Base-by-base conservation (phyloP, 495 filamentous ascomycete genomes). In the Penicillium canariense region DNA sequence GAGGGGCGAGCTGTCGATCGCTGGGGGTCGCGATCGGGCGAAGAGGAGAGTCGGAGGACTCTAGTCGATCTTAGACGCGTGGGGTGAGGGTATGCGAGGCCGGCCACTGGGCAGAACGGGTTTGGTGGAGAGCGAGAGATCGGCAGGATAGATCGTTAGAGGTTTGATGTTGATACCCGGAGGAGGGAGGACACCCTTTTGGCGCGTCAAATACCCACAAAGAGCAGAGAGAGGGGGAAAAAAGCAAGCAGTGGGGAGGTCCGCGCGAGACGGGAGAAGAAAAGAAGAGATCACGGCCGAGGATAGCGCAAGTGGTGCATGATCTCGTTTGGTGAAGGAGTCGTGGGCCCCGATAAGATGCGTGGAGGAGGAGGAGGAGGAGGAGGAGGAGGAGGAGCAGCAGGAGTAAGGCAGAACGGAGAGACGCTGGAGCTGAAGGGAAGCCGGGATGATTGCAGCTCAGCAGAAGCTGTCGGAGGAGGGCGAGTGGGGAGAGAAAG, bases 1-100 rank as follows among this genome's bases (percentile, higher is more conserved):
- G 70, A 68, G 69, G 71, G 66, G 67, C 69, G 65, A 67, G 55
- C 30, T 56, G 58, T 56, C 53, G 64, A 67, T 65, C 64, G 64
- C 64, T 39, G 64, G 40, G 46, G 50, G 44, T 65, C 48, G 62
- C 65, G 70, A 74, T 69, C 74, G 69, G 60, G 50, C n/a, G n/a
- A n/a, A 60, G 35, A 28, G 25, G 46, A 62, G 60, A 66, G 66
- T 69, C 62, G 54, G 27, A 25, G 5, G 46, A 55, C 48, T 45
- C 42, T 49, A 40, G 39, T 43, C 42, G 49, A 38, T 38, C 48
- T 38, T 20, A 25, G 46, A 14, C 11, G 31, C 31, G 46, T 34
- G 15, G 45, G 14, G 25, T 9, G 27, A 34, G 47, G 39, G 49
- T 42, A 59, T 28, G n/a, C n/a, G n/a, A n/a, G n/a, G n/a, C n/a